Percentiles rank a stretch among this genome's conserved stretches.
phyloP scores from a whole-genome alignment of 176 grass and related monocot genomes.

The Aegilops umbellulata region DNA sequence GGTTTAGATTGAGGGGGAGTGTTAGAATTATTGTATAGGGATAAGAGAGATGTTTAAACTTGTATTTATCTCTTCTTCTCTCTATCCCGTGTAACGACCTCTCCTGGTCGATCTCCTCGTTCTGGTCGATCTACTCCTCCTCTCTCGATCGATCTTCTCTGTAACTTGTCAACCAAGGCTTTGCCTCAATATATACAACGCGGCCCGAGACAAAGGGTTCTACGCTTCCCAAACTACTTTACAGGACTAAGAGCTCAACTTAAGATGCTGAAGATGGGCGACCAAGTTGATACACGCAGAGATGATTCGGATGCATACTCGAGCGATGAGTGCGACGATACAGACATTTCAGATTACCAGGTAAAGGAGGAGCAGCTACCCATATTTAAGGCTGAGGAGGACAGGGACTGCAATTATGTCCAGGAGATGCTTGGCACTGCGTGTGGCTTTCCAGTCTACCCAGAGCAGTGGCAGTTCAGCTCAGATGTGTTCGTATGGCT shows the following conservation, averaged over 20 bases:
- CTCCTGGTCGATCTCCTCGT: too few relatives aligned
- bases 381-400: conserved; percentile 54
- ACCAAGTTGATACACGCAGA: conserved; percentile 6
- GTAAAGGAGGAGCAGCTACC: conserved; percentile 13
- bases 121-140: too few relatives aligned
- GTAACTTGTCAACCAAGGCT: too few relatives aligned
- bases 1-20: too few relatives aligned
- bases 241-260: conserved; percentile 63
- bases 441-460: conserved; percentile 6
- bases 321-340: conserved; percentile 24
- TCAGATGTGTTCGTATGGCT: conserved; percentile 49
- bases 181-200: too few relatives aligned
- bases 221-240: too few relatives aligned
- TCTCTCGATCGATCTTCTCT: too few relatives aligned
- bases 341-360: background rate
- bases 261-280: conserved; percentile 64
- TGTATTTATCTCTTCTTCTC: too few relatives aligned
- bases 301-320: conserved; percentile 35
- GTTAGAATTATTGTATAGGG: too few relatives aligned
- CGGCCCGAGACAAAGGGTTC: too few relatives aligned
- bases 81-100: too few relatives aligned
- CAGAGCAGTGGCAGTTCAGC: conserved; percentile 38
- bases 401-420: conserved; percentile 60
- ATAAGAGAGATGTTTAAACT: too few relatives aligned
- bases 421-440: conserved; percentile 47